Base-by-base conservation (phyloP, 2,329 filamentous ascomycete species). In the Xylariaceae sp. region DNA sequence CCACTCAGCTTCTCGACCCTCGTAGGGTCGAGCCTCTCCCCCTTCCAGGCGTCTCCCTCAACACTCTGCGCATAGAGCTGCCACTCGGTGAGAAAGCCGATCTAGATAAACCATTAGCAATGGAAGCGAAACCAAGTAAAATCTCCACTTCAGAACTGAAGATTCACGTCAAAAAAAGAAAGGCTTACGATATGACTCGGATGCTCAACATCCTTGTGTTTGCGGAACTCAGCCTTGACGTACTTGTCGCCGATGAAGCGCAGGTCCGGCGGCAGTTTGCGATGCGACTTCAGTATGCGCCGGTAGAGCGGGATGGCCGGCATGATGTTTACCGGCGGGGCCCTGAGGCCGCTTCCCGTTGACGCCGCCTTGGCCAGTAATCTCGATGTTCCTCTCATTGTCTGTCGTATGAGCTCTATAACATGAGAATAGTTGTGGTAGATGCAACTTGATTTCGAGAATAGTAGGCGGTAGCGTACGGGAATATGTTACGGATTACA, bases 21-120 rank as follows among this genome's bases (percentile, higher is more conserved):
- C 0, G 77, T 79, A 66, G 85, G 84, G 64, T 97, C 93, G 73
- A 97, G 81, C 73, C 88, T 93, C 64, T 90, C 90, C 1, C 88
- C 93, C 61, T 83, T 80, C 94, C 94, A 97, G 0, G 81, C 74
- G 56, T 96, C 88, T 0, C 92, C 93, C 71, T 97, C 93, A 13
- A 99, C 77, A 72, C 91, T 87, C 73, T 99, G 93, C 1, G 92
- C 92, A 71, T 97, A 99, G 55, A 90, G 77, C 74, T 99, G 94
- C 93, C 93, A 99, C 74, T 97, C 92, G 0, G 90, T 93, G 67
- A 99, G 80, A 74, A 99, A 99, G 1, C 93, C 94, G 68, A 97
- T 91, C 91, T 96, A 65, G 11, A 54, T 11, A 7, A n/a, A 13
- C 17, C 17, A 54, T 57, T 34, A 55, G 55, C n/a, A 42, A 48